A percentile compares a stretch with the other conserved stretches of the same genome.
These are phyloP conservation scores for Thermochaetoides dissita DNA, from an alignment of 2,329 filamentous ascomycete species.

Conservation along the genomic window DNA sequence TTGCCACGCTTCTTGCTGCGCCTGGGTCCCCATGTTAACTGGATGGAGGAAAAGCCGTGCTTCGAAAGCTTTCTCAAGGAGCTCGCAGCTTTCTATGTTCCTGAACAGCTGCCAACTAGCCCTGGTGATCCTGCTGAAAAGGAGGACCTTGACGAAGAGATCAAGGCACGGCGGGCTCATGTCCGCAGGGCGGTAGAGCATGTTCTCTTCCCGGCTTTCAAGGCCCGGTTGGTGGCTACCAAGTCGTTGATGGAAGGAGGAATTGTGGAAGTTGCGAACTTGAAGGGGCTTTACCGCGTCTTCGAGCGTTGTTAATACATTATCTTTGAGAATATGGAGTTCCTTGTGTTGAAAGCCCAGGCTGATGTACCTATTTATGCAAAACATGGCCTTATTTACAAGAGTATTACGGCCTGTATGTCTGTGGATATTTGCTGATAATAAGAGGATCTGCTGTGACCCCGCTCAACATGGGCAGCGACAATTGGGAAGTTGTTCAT, in stretches of 20 bases:
- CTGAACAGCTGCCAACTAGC: slow-evolving; percentile 59
- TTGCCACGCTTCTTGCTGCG: slow-evolving; percentile 77
- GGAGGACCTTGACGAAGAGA: slow-evolving; percentile 31
- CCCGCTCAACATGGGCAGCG: too few species aligned
- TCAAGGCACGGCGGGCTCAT: slow-evolving; percentile 49
- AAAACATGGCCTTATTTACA: too few species aligned
- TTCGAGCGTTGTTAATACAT: slow-evolving; percentile 69
- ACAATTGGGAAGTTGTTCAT: too few species aligned
- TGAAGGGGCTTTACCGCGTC: slow-evolving; percentile 85
- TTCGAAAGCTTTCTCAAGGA: slow-evolving; percentile 78
- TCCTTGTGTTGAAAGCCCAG: too few species aligned
- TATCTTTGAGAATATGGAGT: background rate
- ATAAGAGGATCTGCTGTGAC: too few species aligned
- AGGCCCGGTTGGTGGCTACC: slow-evolving; percentile 69
- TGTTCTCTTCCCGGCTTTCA: slow-evolving; percentile 79
- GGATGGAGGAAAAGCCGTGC: slow-evolving; percentile 71
- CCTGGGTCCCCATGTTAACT: slow-evolving; percentile 77
- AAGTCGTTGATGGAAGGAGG: slow-evolving; percentile 57
- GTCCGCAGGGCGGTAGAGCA: slow-evolving; percentile 69
- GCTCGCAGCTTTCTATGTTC: slow-evolving; percentile 79
- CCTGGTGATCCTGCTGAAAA: slow-evolving; percentile 17
- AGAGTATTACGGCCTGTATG: too few species aligned
- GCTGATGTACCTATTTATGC: background rate
- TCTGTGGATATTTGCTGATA: too few species aligned
- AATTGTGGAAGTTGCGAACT: slow-evolving; percentile 74